These are phyloP conservation scores for Collybia sordida DNA, from an alignment of 768 basidiomycete species.

Conservation along the genomic window DNA sequence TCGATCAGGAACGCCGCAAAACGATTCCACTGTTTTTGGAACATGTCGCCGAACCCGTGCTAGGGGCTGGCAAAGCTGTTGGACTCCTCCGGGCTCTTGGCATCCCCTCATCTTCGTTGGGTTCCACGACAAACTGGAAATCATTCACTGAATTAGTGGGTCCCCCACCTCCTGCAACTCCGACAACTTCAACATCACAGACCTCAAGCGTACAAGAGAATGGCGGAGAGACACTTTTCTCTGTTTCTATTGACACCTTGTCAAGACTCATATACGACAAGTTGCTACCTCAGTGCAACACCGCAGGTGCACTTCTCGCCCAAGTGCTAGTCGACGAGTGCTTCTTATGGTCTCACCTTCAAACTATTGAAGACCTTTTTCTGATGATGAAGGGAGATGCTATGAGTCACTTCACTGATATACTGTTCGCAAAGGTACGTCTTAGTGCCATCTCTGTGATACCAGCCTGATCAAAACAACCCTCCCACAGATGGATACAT, in stretches of 20 bases:
- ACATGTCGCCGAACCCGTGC: constrained; percentile 54
- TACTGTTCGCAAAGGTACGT: constrained; percentile 71
- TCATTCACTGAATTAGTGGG: constrained; percentile 41
- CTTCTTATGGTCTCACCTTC: constrained; percentile 59
- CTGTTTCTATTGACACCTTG: constrained; percentile 62
- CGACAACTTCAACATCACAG: not conserved
- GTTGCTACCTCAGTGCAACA: constrained; percentile 54
- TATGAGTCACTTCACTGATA: constrained; percentile 70
- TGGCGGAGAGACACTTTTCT: constrained; percentile 27
- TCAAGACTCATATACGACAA: constrained; percentile 64
- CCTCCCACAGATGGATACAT: constrained; percentile 64
- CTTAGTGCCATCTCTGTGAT: not conserved
- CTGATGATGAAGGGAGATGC: constrained; percentile 79
- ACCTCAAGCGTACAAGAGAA: constrained; percentile 1
- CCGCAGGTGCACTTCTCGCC: constrained; percentile 50
- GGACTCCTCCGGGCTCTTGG: constrained; percentile 71
- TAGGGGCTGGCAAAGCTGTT: constrained; percentile 74
- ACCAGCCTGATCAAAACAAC: not conserved
- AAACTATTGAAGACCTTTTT: constrained; percentile 65
- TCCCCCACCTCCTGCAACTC: constrained; percentile 17
- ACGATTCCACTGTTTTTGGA: constrained; percentile 62
- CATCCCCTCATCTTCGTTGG: constrained; percentile 19
- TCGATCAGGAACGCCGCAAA: constrained; percentile 18
- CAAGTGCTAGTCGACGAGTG: constrained; percentile 69
- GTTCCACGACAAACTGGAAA: constrained; percentile 34